Percentiles rank a stretch among this genome's conserved stretches.
Evolutionary conservation across 805 yeast species (phyloP).

Genomic region (Candida pseudoglaebosa): DNA sequence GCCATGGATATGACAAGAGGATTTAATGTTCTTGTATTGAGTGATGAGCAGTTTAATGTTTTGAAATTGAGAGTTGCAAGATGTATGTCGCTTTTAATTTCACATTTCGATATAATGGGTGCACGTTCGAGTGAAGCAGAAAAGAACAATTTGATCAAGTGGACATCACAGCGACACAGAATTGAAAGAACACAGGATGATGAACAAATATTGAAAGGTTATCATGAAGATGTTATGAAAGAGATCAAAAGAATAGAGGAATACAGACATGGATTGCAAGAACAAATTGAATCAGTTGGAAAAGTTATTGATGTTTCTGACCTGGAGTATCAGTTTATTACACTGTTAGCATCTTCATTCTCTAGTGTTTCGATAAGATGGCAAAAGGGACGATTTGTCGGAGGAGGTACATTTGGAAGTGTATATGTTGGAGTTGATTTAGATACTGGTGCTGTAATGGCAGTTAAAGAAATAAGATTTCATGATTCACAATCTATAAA

Average conservation of each 20-base stretch:
- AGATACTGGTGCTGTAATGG: conserved; percentile 94
- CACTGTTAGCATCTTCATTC: conserved; percentile 82
- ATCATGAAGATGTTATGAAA: conserved; percentile 64
- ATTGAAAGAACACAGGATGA: conserved; percentile 41
- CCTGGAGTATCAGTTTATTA: conserved; percentile 80
- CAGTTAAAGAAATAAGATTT: conserved; percentile 91
- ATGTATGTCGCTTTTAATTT: conserved; percentile 87
- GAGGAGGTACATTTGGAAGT: conserved; percentile 94
- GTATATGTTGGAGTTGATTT: conserved; percentile 89
- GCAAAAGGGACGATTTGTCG: conserved; percentile 93
- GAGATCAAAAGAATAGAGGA: conserved; percentile 64
- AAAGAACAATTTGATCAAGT: conserved; percentile 50
- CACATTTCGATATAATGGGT: conserved; percentile 98
- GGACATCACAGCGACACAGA: conserved; percentile 52
- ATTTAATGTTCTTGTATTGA: conserved; percentile 76
- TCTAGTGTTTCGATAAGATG: conserved; percentile 90
- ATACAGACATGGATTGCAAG: conserved; percentile 42
- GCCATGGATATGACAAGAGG: conserved; percentile 94
- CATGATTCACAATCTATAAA: conserved; percentile 84
- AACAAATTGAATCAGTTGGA: conserved; percentile 56
- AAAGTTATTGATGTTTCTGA: conserved; percentile 85
- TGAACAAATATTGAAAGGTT: conserved; percentile 39
- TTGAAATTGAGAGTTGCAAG: conserved; percentile 84
- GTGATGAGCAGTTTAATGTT: conserved; percentile 67
- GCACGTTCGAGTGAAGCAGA: conserved; percentile 80